Base-by-base conservation (phyloP, 768 basidiomycete species). In the Suillus subaureus region DNA sequence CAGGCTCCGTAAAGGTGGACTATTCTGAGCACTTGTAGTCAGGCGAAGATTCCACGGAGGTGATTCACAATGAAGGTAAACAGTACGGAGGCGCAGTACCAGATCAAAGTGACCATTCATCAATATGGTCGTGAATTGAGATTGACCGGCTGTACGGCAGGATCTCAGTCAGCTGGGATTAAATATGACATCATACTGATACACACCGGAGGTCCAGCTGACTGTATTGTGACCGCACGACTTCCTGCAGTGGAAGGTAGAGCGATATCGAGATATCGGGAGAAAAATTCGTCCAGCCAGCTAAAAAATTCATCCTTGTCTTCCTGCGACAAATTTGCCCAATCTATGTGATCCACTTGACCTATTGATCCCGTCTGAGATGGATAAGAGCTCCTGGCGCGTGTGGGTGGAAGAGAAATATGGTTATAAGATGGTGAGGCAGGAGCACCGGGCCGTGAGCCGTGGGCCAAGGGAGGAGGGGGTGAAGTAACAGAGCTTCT, bases 231-330 rank as follows among this genome's bases (percentile, higher is more conserved):
- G 28, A 55, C 26, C 40, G 39, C 40, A 42, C 26, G 6, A 28
- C 58, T 31, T 31, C 26, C 58, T 21, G 15, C 40, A 40, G 18
- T 63, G 3, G 72, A 67, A 61, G 70, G 45, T 43, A 78, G 26
- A 60, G 68, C 67, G 31, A 76, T 73, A 28, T 74, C 69, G 26
- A 81, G 74, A 58, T 78, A 79, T 40, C 82, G 80, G 18, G 85
- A 82, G 70, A 94, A 94, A 77, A 89, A 93, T 70, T 93, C 92
- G 72, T 94, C 92, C 26, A 94, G 79, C 91, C 92, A 93, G 66
- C 77, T 76, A 75, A 93, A 94, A 72, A 94, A 90, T 31, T 80
- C 85, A 37, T 85, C 78, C 72, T 92, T 93, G 71, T 94, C 91
- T 72, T 88, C 82, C 26, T 73, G 71, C 2, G 86, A 84, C 56